Percentiles rank a stretch among this genome's conserved stretches.
phyloP scores from a whole-genome alignment of 345 rosid genomes.

The Linum tenue region DNA sequence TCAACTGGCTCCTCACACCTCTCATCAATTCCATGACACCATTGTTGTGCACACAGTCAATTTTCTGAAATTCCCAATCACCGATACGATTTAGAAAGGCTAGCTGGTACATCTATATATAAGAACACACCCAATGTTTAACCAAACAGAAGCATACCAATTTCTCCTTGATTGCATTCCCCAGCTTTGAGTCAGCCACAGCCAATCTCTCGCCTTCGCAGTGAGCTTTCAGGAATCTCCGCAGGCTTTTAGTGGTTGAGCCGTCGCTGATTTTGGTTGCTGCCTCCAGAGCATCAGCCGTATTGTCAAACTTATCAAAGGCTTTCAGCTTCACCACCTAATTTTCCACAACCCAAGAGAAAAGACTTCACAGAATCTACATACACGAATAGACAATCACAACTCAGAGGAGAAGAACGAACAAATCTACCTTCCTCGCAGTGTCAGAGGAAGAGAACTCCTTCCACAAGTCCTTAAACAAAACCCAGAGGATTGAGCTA shows the following conservation, averaged over 20 bases:
- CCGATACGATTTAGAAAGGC: constrained; percentile 1
- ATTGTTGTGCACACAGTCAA: constrained; percentile 81
- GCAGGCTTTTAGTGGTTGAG: constrained; percentile 58
- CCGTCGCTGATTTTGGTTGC: constrained; percentile 63
- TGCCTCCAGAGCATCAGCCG: constrained; percentile 52
- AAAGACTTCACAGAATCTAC: neutral
- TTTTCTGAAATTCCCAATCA: constrained; percentile 42
- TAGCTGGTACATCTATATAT: neutral
- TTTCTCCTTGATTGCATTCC: constrained; percentile 81
- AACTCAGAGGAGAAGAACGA: neutral
- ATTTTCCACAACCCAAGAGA: constrained; percentile 14
- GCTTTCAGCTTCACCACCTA: too few relatives aligned
- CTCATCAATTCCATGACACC: constrained; percentile 85
- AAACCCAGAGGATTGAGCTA: too few relatives aligned
- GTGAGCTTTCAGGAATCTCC: constrained; percentile 63
- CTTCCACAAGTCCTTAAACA: too few relatives aligned
- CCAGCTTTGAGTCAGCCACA: constrained; percentile 89
- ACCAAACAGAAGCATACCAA: constrained; percentile 34
- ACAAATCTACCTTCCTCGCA: neutral
- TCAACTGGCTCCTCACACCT: constrained; percentile 75
- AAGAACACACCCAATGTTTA: neutral
- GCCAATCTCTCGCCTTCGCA: constrained; percentile 62
- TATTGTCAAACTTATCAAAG: too few relatives aligned
- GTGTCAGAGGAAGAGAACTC: too few relatives aligned
- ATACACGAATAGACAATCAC: neutral